phyloP scores from a whole-genome alignment of 371 early-diverging fungal species.

The Lichtheimia ornata region DNA sequence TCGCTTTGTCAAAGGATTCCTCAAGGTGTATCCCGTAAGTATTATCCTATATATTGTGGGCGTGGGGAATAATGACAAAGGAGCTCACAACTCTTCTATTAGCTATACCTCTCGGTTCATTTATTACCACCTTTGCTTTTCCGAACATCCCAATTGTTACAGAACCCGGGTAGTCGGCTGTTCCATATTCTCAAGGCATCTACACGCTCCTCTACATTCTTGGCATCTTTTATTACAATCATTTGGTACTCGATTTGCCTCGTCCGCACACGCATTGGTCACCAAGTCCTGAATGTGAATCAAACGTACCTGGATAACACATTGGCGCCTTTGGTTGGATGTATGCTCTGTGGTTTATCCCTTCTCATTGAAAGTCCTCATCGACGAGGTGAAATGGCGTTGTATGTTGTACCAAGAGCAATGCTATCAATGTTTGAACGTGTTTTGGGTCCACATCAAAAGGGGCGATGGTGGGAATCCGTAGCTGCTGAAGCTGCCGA shows the following conservation, averaged over 20 bases:
- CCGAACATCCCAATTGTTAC: conserved; percentile 38
- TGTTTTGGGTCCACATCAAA: conserved; percentile 40
- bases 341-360: conserved; percentile 61
- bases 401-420: conserved; percentile 64
- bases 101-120: conserved; percentile 66
- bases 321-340: conserved; percentile 55
- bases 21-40: conserved; percentile 43
- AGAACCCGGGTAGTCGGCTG: conserved; percentile 32
- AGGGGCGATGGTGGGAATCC: conserved; percentile 39
- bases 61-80: neutral
- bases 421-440: conserved; percentile 56
- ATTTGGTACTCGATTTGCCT: conserved; percentile 65
- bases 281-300: conserved; percentile 36
- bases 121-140: conserved; percentile 59
- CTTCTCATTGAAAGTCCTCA: conserved; percentile 60
- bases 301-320: conserved; percentile 44
- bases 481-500: conserved; percentile 32
- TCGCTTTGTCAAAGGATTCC: conserved; percentile 49
- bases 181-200: conserved; percentile 48
- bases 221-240: conserved; percentile 59
- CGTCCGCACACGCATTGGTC: conserved; percentile 53
- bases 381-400: conserved; percentile 66
- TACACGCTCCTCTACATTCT: conserved; percentile 61
- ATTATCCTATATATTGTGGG: neutral
- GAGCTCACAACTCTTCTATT: neutral